These are phyloP conservation scores for Epichloe sibirici DNA, from an alignment of 2,329 filamentous ascomycete genomes.

Conservation along the genomic window DNA sequence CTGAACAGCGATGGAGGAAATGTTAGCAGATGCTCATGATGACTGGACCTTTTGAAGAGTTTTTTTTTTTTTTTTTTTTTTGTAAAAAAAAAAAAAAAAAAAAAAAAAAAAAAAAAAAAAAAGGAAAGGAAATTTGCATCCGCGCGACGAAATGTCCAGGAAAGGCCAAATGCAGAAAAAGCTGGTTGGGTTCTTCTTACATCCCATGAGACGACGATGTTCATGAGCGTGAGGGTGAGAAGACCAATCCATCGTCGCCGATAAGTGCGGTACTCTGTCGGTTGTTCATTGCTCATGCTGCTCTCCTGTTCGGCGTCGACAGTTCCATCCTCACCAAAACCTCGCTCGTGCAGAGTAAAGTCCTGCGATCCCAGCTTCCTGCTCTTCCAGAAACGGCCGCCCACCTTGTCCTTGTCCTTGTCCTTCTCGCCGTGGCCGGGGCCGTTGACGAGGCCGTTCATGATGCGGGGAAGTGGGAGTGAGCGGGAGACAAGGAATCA, in stretches of 20 bases:
- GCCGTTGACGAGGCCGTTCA: background rate
- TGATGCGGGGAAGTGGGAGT: background rate
- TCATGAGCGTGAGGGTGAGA: slow-evolving; percentile 70
- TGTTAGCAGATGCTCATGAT: background rate
- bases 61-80: no score
- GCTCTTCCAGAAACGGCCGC: slow-evolving; percentile 17
- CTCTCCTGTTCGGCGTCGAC: slow-evolving; percentile 11
- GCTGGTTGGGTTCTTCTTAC: slow-evolving; percentile 38
- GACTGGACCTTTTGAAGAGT: no score
- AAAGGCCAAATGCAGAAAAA: background rate
- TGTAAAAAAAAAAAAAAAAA: no score
- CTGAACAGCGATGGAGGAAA: slow-evolving; percentile 19
- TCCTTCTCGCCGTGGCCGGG: background rate
- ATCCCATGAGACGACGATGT: slow-evolving; percentile 91
- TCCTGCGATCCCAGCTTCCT: slow-evolving; percentile 19
- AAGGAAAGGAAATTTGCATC: background rate
- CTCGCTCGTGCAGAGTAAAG: slow-evolving; percentile 15
- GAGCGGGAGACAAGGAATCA: no score
- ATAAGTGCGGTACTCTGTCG: slow-evolving; percentile 43
- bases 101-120: no score
- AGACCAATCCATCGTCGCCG: slow-evolving; percentile 85
- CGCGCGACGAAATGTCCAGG: background rate
- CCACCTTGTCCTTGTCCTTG: slow-evolving; percentile 8
- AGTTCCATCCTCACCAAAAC: slow-evolving; percentile 8
- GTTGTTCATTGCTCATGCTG: slow-evolving; percentile 11